phyloP scores from a whole-genome alignment of 2,329 filamentous ascomycete genomes.

The Pseudogymnoascus sp. region DNA sequence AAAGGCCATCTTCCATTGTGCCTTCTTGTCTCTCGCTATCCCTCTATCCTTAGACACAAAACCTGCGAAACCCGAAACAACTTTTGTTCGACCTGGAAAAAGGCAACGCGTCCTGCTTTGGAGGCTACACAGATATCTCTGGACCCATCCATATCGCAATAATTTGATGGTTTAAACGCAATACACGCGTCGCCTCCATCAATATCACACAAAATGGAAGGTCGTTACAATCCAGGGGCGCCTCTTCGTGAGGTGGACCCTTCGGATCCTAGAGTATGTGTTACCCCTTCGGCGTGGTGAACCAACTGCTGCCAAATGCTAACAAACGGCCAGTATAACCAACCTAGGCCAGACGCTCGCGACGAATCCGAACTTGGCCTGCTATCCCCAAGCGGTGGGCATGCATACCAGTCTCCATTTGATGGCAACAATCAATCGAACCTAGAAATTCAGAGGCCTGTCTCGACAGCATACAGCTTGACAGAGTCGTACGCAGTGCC shows the following conservation, averaged over 20 bases:
- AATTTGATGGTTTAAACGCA: conserved; percentile 7
- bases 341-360: background rate
- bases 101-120: background rate
- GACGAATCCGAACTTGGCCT: background rate
- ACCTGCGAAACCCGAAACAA: background rate
- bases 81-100: background rate
- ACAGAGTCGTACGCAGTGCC: conserved; percentile 64
- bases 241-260: conserved; percentile 5
- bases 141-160: background rate
- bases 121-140: conserved; percentile 7
- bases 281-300: background rate
- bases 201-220: conserved; percentile 5
- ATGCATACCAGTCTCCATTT: background rate
- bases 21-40: background rate
- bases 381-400: background rate
- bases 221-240: conserved; percentile 1
- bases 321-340: background rate
- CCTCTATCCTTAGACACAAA: background rate
- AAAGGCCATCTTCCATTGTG: background rate
- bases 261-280: background rate
- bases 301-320: background rate
- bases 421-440: conserved; percentile 7
- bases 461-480: conserved; percentile 64
- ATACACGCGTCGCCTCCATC: conserved; percentile 6
- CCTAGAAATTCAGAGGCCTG: conserved; percentile 41